A percentile compares a stretch with the other conserved stretches of the same genome.
phyloP scores from a whole-genome alignment of 805 yeast species.

The Kodamaea kaohsiungensis region DNA sequence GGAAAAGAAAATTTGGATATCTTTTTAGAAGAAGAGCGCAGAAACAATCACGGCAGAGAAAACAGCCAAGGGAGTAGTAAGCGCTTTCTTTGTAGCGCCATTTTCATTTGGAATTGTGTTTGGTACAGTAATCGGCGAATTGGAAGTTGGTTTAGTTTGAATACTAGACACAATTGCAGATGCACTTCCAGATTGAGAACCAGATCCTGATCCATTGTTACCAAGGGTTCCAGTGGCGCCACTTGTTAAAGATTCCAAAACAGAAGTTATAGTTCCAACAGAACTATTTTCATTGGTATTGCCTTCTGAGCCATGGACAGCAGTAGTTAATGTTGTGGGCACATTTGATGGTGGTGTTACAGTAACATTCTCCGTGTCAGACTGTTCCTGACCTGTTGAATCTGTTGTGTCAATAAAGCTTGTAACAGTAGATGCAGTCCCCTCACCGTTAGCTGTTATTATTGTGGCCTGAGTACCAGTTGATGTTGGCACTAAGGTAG shows the following conservation, averaged over 20 bases:
- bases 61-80: neutral
- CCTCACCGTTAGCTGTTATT: too few relatives aligned
- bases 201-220: conserved; percentile 6
- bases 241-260: conserved; percentile 1
- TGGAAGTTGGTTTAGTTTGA: neutral
- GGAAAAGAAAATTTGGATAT: neutral
- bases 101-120: neutral
- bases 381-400: too few relatives aligned
- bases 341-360: too few relatives aligned
- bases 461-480: too few relatives aligned
- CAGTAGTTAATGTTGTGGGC: too few relatives aligned
- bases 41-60: neutral
- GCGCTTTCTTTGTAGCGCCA: neutral
- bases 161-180: neutral
- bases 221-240: conserved; percentile 6
- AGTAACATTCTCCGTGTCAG: neutral
- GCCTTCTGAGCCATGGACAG: neutral
- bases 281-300: too few relatives aligned
- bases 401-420: too few relatives aligned
- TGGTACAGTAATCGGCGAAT: neutral
- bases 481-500: too few relatives aligned
- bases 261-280: too few relatives aligned
- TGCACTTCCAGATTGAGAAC: conserved; percentile 6
- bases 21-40: neutral
- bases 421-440: neutral